These are phyloP conservation scores for Boletus subcaerulescens DNA, from an alignment of 768 basidiomycete genomes.

Conservation along the genomic window DNA sequence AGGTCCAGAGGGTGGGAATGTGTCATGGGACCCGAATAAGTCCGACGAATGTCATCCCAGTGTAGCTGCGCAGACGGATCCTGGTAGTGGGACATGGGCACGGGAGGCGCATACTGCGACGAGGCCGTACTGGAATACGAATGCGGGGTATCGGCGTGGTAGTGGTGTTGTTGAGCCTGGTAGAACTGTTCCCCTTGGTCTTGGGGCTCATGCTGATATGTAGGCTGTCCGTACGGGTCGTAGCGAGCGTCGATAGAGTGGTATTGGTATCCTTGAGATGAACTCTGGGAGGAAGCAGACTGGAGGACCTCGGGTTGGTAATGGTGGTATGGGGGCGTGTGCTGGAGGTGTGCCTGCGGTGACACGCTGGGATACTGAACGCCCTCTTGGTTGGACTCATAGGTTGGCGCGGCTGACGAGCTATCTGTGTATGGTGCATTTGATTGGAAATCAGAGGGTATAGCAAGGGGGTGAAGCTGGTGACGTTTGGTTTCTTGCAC, in stretches of 20 bases:
- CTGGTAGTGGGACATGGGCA: slow-evolving; percentile 6
- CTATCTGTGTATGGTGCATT: neutral
- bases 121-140: neutral
- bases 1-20: neutral
- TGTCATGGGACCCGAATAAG: slow-evolving; percentile 4
- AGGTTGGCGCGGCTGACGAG: slow-evolving; percentile 3
- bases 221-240: slow-evolving; percentile 12
- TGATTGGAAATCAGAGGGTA: slow-evolving; percentile 18
- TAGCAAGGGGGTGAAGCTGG: slow-evolving; percentile 22
- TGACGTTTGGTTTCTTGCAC: slow-evolving; percentile 19
- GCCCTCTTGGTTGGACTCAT: slow-evolving; percentile 1
- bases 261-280: slow-evolving; percentile 11
- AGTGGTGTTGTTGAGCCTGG: slow-evolving; percentile 22
- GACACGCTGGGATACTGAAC: slow-evolving; percentile 2
- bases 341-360: slow-evolving; percentile 6
- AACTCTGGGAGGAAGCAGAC: slow-evolving; percentile 20
- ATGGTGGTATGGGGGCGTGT: slow-evolving; percentile 8
- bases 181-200: slow-evolving; percentile 22
- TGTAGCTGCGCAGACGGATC: slow-evolving; percentile 6
- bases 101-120: slow-evolving; percentile 9
- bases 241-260: slow-evolving; percentile 12
- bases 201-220: slow-evolving; percentile 12
- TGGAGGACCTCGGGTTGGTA: slow-evolving; percentile 13
- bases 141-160: slow-evolving; percentile 10
- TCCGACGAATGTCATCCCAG: slow-evolving; percentile 11